phyloP scores from a whole-genome alignment of 2,329 filamentous ascomycete species.

The Pseudogymnoascus sp. region DNA sequence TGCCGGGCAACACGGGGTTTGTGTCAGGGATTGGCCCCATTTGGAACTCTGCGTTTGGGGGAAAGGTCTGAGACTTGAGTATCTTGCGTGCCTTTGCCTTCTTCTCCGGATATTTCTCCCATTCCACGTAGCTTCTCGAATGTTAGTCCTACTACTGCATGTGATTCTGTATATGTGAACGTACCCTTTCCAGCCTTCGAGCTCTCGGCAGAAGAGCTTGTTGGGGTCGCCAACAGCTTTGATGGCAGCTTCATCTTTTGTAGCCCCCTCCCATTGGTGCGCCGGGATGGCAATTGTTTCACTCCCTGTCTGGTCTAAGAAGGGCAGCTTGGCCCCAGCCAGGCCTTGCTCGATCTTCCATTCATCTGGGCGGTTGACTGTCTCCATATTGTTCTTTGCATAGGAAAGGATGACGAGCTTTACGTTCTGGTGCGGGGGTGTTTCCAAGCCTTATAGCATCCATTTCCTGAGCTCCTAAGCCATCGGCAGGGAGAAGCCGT shows the following conservation, averaged over 20 bases:
- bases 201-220: slow-evolving; percentile 36
- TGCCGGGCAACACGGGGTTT: slow-evolving; percentile 49
- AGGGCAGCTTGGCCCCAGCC: slow-evolving; percentile 37
- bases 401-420: not conserved
- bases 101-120: slow-evolving; percentile 63
- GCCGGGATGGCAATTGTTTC: slow-evolving; percentile 28
- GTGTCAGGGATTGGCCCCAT: slow-evolving; percentile 46
- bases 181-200: slow-evolving; percentile 39
- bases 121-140: slow-evolving; percentile 49
- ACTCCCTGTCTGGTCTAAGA: slow-evolving; percentile 38
- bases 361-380: slow-evolving; percentile 34
- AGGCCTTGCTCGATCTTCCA: slow-evolving; percentile 48
- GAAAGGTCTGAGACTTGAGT: slow-evolving; percentile 42
- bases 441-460: not conserved
- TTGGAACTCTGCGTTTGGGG: slow-evolving; percentile 43
- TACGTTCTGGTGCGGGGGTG: not conserved
- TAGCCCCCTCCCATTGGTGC: slow-evolving; percentile 26
- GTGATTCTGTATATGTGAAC: not conserved
- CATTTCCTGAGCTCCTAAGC: not conserved
- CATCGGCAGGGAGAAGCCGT: not conserved
- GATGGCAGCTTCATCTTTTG: slow-evolving; percentile 36
- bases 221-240: slow-evolving; percentile 33
- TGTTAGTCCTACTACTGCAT: not conserved
- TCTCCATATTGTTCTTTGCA: slow-evolving; percentile 9
- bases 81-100: slow-evolving; percentile 51